Evolutionary conservation across 2,329 filamentous ascomycete genomes (phyloP), one percentile per base, ranked within the genome.

Genomic region (Claviceps purpurea): DNA sequence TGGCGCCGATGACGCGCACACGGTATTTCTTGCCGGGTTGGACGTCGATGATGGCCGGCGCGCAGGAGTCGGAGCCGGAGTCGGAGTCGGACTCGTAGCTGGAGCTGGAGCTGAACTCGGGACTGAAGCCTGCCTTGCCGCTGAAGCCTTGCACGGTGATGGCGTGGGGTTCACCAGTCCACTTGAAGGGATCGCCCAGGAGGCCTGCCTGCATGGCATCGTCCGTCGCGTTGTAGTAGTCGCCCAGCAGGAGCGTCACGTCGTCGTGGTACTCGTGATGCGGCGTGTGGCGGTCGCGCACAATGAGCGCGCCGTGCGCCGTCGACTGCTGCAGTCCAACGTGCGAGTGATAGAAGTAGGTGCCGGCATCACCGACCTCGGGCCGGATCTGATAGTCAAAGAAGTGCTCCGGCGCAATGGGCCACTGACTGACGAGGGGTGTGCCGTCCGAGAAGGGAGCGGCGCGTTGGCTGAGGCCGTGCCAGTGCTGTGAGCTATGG

Each of bases 271-370:
- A 41, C 13, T 46, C 7, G 18, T 49, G 49, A 14, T 49, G 49
- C 7, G 46, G 30, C 2, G 20, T 5, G 8, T 1, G 14, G 11
- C 8, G 1, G 39, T 53, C 49, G 8, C 49, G 20, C 13, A 54
- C 52, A 18, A 54, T 49, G 8, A 54, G 46, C 5, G 49, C n/a
- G 16, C 52, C 52, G 1, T 34, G 38, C 16, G 49, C 52, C 4
- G 49, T 51, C n/a, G 22, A 47, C 24, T 55, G 76, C 59, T 85
- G 81, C 53, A 84, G 77, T 0, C 73, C 80, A 16, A 85, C 71
- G 55, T 85, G 82, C 0, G 81, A 84, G 60, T 85, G 82, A 59
- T 85, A 85, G 60, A 82, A 84, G 59, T 84, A 85, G 0, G 80
- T 79, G 4, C 82, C 82, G 0, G 78, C 74, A 51, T 79, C 73